Evolutionary conservation across 257 asterid species (phyloP).

Genomic region (Solanum megistacrolobum): DNA sequence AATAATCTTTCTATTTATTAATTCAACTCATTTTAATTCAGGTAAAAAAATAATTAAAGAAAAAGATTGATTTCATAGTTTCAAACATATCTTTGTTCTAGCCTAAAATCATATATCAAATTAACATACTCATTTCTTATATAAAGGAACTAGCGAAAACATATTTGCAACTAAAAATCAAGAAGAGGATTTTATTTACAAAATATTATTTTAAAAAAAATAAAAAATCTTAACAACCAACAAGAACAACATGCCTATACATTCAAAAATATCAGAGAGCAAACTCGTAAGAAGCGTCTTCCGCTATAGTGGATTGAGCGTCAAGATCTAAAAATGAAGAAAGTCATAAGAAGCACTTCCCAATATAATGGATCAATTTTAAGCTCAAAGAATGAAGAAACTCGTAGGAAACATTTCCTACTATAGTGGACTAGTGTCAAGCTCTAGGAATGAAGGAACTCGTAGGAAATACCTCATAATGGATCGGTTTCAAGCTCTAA

Average conservation of each 20-base stretch:
- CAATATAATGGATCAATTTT: neutral
- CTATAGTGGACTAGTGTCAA: neutral
- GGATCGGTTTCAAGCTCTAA: neutral
- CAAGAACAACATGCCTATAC: neutral
- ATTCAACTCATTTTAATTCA: neutral
- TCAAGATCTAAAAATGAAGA: neutral
- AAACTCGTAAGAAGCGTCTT: neutral
- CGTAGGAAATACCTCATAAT: neutral
- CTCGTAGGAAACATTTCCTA: neutral
- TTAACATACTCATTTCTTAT: neutral
- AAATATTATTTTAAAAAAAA: neutral
- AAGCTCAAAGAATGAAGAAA: neutral
- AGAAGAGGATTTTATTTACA: neutral
- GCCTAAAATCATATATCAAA: neutral
- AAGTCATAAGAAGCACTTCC: neutral
- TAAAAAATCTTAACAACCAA: neutral
- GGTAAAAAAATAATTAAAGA: too few species aligned
- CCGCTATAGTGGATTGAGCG: rapidly evolving
- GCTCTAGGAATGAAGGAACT: neutral
- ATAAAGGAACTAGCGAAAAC: neutral
- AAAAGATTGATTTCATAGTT: neutral
- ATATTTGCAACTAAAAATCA: neutral
- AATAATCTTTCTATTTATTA: neutral
- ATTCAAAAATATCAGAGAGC: neutral
- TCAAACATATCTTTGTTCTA: neutral